These are phyloP conservation scores for Filobasidium floriforme DNA, from an alignment of 768 basidiomycete species.

Conservation along the genomic window DNA sequence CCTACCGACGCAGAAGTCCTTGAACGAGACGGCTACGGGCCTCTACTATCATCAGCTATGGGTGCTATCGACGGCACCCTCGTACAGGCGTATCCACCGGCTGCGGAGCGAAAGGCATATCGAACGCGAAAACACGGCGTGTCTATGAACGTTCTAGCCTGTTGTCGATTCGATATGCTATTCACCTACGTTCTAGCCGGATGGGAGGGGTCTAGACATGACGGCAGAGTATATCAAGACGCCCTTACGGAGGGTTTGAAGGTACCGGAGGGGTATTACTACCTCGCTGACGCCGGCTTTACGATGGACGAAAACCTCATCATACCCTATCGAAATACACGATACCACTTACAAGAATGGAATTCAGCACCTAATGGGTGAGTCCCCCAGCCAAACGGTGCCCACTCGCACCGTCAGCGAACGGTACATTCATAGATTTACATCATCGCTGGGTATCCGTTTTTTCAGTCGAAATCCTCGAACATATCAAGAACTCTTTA, in stretches of 20 bases:
- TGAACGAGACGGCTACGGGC: no score
- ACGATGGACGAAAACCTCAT: slow-evolving; percentile 30
- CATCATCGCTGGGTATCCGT: background rate
- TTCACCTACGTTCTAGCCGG: slow-evolving; percentile 9
- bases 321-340: slow-evolving; percentile 38
- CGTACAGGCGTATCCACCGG: no score
- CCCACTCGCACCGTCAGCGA: background rate
- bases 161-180: no score
- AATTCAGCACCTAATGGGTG: background rate
- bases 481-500: slow-evolving; percentile 38
- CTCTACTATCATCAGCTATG: no score
- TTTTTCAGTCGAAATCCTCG: slow-evolving; percentile 14
- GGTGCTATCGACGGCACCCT: no score
- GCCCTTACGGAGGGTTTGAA: background rate
- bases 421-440: background rate
- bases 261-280: slow-evolving; percentile 26
- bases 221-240: background rate
- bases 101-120: no score
- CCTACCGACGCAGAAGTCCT: no score
- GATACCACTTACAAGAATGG: slow-evolving; percentile 46
- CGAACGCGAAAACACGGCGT: no score
- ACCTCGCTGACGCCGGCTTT: slow-evolving; percentile 46
- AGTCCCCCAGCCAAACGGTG: background rate
- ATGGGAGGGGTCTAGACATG: slow-evolving; percentile 10
- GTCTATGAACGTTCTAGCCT: no score